These are phyloP conservation scores for Alternaria angustiovoidea DNA, from an alignment of 2,329 filamentous ascomycete species.

Conservation along the genomic window DNA sequence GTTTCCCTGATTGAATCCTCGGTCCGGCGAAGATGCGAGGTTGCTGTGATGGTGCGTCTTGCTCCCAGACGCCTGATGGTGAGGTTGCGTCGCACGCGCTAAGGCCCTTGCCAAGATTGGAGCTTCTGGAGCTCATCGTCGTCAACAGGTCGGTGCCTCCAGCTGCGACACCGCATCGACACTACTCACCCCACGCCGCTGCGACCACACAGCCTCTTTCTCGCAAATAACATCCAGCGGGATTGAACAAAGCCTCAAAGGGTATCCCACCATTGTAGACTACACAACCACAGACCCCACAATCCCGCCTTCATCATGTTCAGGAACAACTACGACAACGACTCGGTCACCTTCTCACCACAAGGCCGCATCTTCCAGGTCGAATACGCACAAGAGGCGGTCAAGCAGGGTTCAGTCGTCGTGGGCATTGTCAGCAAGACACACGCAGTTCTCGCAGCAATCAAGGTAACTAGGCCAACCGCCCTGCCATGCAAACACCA, in stretches of 20 bases:
- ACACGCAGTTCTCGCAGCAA: conserved; percentile 91
- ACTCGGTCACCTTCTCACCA: conserved; percentile 99
- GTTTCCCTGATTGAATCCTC: conserved; percentile 1
- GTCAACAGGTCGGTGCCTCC: conserved; percentile 38
- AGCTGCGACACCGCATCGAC: conserved; percentile 24
- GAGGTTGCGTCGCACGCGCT: conserved; percentile 15
- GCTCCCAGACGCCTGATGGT: conserved; percentile 7
- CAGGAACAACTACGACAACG: conserved; percentile 99
- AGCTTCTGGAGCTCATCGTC: conserved; percentile 29
- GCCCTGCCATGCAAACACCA: background rate
- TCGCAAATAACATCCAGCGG: background rate
- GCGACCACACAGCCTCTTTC: background rate
- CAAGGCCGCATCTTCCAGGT: conserved; percentile 99
- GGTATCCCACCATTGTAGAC: background rate
- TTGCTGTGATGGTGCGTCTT: conserved; percentile 10
- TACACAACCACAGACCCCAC: conserved; percentile 18
- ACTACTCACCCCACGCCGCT: conserved; percentile 2
- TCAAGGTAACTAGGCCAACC: conserved; percentile 73
- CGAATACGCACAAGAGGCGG: conserved; percentile 97
- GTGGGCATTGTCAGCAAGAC: conserved; percentile 98
- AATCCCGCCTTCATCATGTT: conserved; percentile 82
- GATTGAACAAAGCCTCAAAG: background rate
- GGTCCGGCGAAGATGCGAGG: conserved; percentile 16
- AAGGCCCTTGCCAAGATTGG: conserved; percentile 13
- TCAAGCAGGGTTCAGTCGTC: conserved; percentile 98